These are phyloP conservation scores for Scalesia atractyloides DNA, from an alignment of 129 eudicot species.

Conservation along the genomic window DNA sequence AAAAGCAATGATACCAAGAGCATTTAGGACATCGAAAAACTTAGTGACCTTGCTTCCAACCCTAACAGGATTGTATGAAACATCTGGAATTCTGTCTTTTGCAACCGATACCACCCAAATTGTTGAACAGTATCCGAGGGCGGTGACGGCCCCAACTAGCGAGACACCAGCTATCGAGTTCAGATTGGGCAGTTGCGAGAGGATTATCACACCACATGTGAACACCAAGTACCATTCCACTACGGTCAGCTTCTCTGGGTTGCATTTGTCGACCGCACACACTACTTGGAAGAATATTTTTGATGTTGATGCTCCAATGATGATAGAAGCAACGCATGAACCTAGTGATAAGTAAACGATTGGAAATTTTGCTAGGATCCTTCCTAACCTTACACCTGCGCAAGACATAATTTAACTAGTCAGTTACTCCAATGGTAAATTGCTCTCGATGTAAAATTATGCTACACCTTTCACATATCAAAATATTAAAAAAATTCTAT, in stretches of 20 bases:
- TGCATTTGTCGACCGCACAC: background rate
- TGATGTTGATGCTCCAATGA: constrained; percentile 1
- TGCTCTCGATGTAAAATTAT: background rate
- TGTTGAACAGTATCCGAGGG: background rate
- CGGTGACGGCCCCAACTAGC: background rate
- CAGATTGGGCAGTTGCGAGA: constrained; percentile 10
- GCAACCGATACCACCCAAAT: background rate
- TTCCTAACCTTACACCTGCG: constrained; percentile 7
- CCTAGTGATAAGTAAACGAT: constrained; percentile 1
- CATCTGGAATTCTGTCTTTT: constrained; percentile 2
- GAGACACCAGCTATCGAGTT: constrained; percentile 1
- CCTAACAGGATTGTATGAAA: constrained; percentile 4
- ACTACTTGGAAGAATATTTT: constrained; percentile 6
- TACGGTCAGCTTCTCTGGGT: constrained; percentile 3
- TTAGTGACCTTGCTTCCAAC: background rate
- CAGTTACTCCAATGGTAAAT: too few relatives aligned
- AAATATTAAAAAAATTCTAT: too few relatives aligned
- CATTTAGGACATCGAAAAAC: constrained; percentile 8
- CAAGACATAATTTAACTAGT: too few relatives aligned
- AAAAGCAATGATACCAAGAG: constrained; percentile 7
- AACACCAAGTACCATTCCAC: constrained; percentile 11
- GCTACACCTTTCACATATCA: background rate
- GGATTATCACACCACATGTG: background rate
- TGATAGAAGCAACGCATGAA: constrained; percentile 6
- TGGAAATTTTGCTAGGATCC: constrained; percentile 13